Conservation (phyloP, 73 alveolate species). For the Paramecium bursaria region DNA sequence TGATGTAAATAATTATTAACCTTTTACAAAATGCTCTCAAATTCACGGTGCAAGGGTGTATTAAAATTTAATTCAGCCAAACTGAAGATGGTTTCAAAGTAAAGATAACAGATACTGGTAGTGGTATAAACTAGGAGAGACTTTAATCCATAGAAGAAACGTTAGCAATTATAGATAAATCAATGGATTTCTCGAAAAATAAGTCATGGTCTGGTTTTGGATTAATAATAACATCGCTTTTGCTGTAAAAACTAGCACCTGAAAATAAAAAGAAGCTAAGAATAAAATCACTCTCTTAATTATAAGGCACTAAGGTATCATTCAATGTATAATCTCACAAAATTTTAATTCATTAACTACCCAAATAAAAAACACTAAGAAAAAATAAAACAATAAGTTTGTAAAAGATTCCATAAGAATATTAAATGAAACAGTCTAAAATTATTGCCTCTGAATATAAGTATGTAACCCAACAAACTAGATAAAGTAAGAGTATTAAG, state of each 20-base stretch:
- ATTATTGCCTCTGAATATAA: slow-evolving; percentile 1
- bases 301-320: slow-evolving; percentile 22
- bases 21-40: slow-evolving; percentile 19
- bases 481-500: neutral
- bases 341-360: neutral
- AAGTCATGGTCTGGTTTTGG: slow-evolving; percentile 62
- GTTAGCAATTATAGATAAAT: too few relatives aligned
- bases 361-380: neutral
- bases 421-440: neutral
- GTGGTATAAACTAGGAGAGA: slow-evolving; percentile 32
- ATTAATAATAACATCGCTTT: neutral
- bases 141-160: neutral
- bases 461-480: neutral
- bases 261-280: neutral
- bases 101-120: slow-evolving; percentile 15
- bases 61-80: neutral
- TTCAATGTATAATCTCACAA: slow-evolving; percentile 7
- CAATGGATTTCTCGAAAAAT: too few relatives aligned
- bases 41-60: neutral
- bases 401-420: neutral
- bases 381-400: neutral
- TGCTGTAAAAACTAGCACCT: slow-evolving; percentile 35
- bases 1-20: neutral
- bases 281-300: neutral
- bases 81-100: neutral